Evolutionary conservation across 2,329 filamentous ascomycete species (phyloP).

Genomic region (Xylaria sp.): DNA sequence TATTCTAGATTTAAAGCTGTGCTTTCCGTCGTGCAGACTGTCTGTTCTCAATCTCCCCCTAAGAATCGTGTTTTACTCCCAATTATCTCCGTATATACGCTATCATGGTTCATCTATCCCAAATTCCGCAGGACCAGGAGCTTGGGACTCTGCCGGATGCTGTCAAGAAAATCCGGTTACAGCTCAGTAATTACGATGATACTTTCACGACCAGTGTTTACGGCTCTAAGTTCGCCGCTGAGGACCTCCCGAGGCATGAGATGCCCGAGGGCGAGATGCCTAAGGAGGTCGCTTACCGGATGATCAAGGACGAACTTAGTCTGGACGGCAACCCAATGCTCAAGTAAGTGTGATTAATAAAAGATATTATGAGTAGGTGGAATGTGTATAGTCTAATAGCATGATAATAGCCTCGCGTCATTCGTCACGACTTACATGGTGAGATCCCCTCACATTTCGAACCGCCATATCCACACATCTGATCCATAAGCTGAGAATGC

Average conservation of each 20-base stretch:
- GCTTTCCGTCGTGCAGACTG: constrained; percentile 2
- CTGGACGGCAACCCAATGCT: constrained; percentile 92
- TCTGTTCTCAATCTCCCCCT: not conserved
- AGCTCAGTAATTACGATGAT: constrained; percentile 63
- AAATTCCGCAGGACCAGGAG: constrained; percentile 51
- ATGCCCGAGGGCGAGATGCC: constrained; percentile 95
- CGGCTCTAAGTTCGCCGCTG: constrained; percentile 82
- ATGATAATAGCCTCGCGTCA: constrained; percentile 74
- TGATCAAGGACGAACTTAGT: constrained; percentile 96
- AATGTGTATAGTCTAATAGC: constrained; percentile 17
- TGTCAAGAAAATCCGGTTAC: constrained; percentile 57
- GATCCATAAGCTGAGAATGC: not conserved
- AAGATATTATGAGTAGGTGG: constrained; percentile 1
- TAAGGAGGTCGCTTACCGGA: constrained; percentile 88
- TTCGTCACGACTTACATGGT: constrained; percentile 98
- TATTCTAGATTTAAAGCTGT: not conserved
- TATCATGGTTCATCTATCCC: constrained; percentile 64
- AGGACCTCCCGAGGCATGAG: constrained; percentile 82
- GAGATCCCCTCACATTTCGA: constrained; percentile 42
- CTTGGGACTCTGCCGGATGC: constrained; percentile 48
- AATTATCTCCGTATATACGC: not conserved
- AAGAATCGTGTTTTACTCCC: not conserved
- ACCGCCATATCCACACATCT: not conserved
- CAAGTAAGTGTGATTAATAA: constrained; percentile 65
- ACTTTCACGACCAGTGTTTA: constrained; percentile 84